These are phyloP conservation scores for Centaurea solstitialis DNA, from an alignment of 129 eudicot genomes.

Conservation along the genomic window DNA sequence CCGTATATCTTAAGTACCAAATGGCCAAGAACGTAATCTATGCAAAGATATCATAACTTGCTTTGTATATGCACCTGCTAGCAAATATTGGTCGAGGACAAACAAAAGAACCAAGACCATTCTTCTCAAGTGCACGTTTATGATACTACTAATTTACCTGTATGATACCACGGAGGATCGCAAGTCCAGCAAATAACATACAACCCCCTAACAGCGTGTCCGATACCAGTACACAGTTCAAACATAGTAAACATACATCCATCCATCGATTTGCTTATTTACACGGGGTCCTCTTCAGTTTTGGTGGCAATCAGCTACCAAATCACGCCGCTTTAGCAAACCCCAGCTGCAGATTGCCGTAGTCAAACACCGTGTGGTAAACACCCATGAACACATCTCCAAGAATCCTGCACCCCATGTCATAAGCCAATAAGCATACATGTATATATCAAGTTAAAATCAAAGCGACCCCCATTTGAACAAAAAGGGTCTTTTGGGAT, in stretches of 20 bases:
- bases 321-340: conserved; percentile 74
- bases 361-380: conserved; percentile 92
- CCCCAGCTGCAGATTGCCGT: conserved; percentile 76
- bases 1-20: too few species aligned
- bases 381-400: conserved; percentile 97
- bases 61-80: neutral
- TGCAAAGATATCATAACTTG: neutral
- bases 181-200: conserved; percentile 3
- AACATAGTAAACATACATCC: conserved; percentile 18
- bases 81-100: neutral
- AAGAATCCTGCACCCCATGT: conserved; percentile 65
- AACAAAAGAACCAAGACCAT: neutral
- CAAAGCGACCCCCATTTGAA: neutral
- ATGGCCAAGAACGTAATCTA: too few species aligned
- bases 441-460: neutral
- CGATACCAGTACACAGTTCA: neutral
- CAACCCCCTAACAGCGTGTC: conserved; percentile 10
- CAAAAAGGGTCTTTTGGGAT: neutral
- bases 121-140: conserved; percentile 7
- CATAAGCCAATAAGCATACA: neutral
- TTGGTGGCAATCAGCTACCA: conserved; percentile 18
- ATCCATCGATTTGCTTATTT: conserved; percentile 17
- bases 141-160: conserved; percentile 1
- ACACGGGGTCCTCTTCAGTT: conserved; percentile 28
- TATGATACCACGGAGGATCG: neutral